A percentile compares a stretch with the other conserved stretches of the same genome.
These are phyloP conservation scores for Saccharum hybrid DNA, from an alignment of 202 grass and related monocot species.

Conservation along the genomic window DNA sequence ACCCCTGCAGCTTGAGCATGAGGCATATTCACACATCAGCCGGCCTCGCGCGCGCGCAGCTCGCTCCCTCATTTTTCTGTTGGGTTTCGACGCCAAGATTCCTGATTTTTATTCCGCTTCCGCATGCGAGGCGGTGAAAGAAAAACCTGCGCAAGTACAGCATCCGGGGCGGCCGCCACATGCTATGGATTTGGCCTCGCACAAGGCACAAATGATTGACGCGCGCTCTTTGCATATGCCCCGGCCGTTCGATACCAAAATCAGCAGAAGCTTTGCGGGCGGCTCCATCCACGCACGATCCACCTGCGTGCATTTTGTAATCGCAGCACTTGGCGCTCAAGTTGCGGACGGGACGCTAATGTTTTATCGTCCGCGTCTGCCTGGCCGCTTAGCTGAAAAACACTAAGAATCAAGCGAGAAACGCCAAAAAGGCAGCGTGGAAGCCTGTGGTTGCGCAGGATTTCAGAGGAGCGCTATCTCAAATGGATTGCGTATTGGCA, in stretches of 20 bases:
- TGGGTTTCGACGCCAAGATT: slow-evolving; percentile 31
- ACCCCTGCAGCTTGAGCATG: neutral
- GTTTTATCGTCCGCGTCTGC: no score
- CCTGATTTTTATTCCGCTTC: slow-evolving; percentile 23
- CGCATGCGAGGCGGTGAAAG: slow-evolving; percentile 26
- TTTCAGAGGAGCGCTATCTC: neutral
- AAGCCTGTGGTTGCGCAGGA: neutral
- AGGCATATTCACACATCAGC: neutral
- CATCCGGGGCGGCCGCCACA: slow-evolving; percentile 45
- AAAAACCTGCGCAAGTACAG: slow-evolving; percentile 34
- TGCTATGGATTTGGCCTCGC: slow-evolving; percentile 35
- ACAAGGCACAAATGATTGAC: slow-evolving; percentile 34
- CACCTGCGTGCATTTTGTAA: slow-evolving; percentile 14
- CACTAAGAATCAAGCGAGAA: neutral
- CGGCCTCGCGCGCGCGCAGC: slow-evolving; percentile 21
- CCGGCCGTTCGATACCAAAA: neutral
- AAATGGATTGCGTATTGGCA: neutral
- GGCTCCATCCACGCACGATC: neutral
- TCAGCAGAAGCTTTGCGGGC: slow-evolving; percentile 32
- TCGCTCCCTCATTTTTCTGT: neutral
- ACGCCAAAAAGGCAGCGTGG: neutral
- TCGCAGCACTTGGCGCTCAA: neutral
- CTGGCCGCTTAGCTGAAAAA: slow-evolving; percentile 10
- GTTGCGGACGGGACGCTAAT: no score
- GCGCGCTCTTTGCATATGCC: neutral